Evolutionary conservation across 1,139 yeast species (phyloP), one percentile per base, ranked within the genome.

Genomic region (Pichia sp.): DNA sequence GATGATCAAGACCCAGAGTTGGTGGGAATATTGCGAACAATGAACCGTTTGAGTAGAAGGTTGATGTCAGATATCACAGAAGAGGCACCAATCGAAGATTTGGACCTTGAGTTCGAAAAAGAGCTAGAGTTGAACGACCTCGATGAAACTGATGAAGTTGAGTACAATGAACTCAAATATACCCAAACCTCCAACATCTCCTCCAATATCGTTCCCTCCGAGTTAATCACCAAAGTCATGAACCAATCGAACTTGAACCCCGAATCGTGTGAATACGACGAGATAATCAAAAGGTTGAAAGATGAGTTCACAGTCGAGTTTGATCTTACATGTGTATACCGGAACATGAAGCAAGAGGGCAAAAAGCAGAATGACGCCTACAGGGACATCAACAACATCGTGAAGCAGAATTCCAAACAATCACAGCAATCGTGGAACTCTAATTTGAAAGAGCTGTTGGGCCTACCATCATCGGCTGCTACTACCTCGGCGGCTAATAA

Each of bases 11-110:
- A 83, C 55, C 81, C 81, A 41, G 90, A 85, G 60, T 77, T 87
- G 68, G 77, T 89, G 24, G 82, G 88, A 12, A 83, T 91, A 41
- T 78, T 93, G 74, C 79, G 86, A 62, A 89, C 96, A 58, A 91
- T 92, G 95, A 93, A 93, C 70, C 80, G 90, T 58, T 74, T 93
- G 51, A 86, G 95, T 63, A 84, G 90, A 56, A 83, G 92, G 62
- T 87, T 93, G 87, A 80, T 90, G 59, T 79, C 80, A 16, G 65
- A 62, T 41, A 65, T 66, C 42, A 64, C 62, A 27, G 73, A 68
- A 38, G 69, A 66, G 27, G 66, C 67, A 20, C 66, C 67, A 9
- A 63, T 61, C 24, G 74, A 71, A 44, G 72, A 75, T 54, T 48
- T 62, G 27, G 73, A 66, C 49, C 75, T 74, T 36, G 68, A 72